Conservation (phyloP, 345 rosid species). For the Camelina laxa region DNA sequence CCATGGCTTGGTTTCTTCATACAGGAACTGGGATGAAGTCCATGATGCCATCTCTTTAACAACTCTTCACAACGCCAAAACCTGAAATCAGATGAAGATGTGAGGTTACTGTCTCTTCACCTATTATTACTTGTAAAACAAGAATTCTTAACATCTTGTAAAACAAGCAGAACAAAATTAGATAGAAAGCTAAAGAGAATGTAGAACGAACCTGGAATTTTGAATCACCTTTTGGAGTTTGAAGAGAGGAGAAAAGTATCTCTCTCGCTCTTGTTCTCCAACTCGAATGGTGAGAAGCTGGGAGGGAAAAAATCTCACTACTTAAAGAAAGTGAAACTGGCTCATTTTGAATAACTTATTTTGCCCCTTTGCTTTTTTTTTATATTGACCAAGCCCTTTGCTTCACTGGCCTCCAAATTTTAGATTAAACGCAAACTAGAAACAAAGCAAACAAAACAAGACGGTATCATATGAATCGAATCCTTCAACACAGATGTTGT, state of each 20-base stretch:
- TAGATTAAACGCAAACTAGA: slow-evolving; percentile 2
- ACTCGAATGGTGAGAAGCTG: slow-evolving; percentile 32
- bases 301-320: not conserved
- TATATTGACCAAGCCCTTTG: slow-evolving; percentile 33
- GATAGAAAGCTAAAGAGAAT: not conserved
- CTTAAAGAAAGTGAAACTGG: slow-evolving; percentile 30
- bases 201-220: not conserved
- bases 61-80: slow-evolving; percentile 1
- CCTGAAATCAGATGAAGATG: slow-evolving; percentile 25
- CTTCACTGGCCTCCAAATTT: slow-evolving; percentile 35
- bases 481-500: not conserved
- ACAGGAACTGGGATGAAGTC: slow-evolving; percentile 46
- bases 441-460: slow-evolving; percentile 9
- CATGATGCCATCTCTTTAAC: slow-evolving; percentile 40
- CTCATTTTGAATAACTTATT: not conserved
- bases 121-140: not conserved
- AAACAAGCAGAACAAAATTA: not conserved
- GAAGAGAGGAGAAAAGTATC: not conserved
- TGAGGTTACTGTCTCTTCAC: not conserved
- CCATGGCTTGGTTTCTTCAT: slow-evolving; percentile 58
- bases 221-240: slow-evolving; percentile 14
- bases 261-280: slow-evolving; percentile 2
- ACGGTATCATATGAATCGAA: not conserved
- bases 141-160: not conserved
- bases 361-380: slow-evolving; percentile 30